Conservation (phyloP, 164 flowering plant species). For the Liriodendron chinense region DNA sequence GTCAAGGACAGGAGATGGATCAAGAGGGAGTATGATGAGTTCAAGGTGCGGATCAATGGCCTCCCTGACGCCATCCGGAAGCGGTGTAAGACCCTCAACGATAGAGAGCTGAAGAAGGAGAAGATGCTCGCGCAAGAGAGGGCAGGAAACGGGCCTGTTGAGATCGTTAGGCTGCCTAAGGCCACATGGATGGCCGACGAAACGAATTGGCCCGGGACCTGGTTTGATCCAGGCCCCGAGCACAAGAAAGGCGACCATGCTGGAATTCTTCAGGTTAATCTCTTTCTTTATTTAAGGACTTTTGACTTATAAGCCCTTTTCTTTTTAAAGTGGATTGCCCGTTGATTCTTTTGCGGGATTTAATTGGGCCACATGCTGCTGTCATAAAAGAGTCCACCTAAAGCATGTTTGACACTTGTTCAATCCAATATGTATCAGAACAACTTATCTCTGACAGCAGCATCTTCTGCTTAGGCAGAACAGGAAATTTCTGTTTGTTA, state of each 20-base stretch:
- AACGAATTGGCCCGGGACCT: conserved; percentile 88
- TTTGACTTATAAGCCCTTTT: too few species aligned
- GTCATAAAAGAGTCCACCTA: too few species aligned
- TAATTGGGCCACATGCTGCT: too few species aligned
- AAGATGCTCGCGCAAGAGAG: conserved; percentile 36
- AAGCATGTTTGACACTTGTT: too few species aligned
- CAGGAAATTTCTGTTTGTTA: too few species aligned
- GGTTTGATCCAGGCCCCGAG: conserved; percentile 50
- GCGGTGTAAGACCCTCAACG: conserved; percentile 43
- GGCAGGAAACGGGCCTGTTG: conserved; percentile 26
- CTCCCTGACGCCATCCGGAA: conserved; percentile 55
- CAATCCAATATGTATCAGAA: too few species aligned
- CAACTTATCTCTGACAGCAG: too few species aligned
- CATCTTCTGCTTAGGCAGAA: too few species aligned
- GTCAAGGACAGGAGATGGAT: conserved; percentile 76
- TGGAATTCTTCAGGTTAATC: conserved; percentile 61
- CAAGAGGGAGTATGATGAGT: conserved; percentile 83
- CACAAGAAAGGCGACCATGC: conserved; percentile 81
- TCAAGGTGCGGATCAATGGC: conserved; percentile 79
- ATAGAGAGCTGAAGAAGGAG: conserved; percentile 52
- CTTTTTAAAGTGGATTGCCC: too few species aligned
- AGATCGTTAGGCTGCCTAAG: conserved; percentile 29
- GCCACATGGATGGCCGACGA: conserved; percentile 96
- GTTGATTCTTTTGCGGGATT: too few species aligned
- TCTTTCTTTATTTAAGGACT: not conserved